phyloP scores from a whole-genome alignment of 2,329 filamentous ascomycete genomes.

The Pochonia chlamydosporia region DNA sequence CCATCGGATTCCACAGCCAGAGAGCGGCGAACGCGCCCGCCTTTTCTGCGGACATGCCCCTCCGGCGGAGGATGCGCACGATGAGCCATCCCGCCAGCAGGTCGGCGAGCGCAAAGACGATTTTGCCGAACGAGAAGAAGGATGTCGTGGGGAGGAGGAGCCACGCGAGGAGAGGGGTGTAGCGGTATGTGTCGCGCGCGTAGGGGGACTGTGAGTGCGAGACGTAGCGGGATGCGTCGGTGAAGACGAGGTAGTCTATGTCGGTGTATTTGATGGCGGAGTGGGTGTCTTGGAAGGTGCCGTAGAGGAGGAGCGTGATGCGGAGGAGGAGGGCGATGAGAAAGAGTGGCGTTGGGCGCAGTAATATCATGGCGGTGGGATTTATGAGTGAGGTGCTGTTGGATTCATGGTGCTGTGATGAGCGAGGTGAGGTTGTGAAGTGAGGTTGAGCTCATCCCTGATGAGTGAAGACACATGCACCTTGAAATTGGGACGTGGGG shows the following conservation, averaged over 20 bases:
- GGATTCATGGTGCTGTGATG: no score
- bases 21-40: constrained; percentile 76
- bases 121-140: constrained; percentile 82
- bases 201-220: constrained; percentile 70
- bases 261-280: constrained; percentile 96
- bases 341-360: constrained; percentile 44
- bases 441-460: no score
- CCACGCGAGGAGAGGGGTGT: constrained; percentile 92
- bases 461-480: no score
- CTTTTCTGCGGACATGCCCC: constrained; percentile 39
- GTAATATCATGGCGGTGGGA: constrained; percentile 8
- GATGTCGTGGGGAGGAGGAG: constrained; percentile 74
- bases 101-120: constrained; percentile 78
- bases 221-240: constrained; percentile 80
- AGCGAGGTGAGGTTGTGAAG: no score
- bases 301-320: constrained; percentile 71
- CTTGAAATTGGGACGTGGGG: no score
- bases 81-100: constrained; percentile 80
- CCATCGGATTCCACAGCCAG: constrained; percentile 97
- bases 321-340: constrained; percentile 59
- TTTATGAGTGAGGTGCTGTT: no score
- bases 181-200: constrained; percentile 87
- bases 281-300: constrained; percentile 85
- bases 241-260: constrained; percentile 98
- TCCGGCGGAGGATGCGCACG: constrained; percentile 30